Base-by-base conservation (phyloP, 495 filamentous ascomycete species). In the Hyaloscypha finlandica region DNA sequence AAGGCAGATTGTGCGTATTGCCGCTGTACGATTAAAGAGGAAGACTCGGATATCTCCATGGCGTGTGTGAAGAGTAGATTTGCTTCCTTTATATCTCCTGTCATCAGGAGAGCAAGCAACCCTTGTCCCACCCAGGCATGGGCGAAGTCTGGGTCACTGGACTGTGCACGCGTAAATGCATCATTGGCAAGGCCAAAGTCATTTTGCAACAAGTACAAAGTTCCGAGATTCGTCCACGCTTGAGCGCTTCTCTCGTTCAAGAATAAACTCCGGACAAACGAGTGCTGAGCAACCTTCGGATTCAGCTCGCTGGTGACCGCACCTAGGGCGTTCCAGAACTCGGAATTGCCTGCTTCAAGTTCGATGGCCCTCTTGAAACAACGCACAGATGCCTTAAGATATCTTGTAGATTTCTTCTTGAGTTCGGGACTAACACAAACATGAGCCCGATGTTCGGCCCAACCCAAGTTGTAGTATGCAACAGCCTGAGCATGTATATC, bases 351-450 rank as follows among this genome's bases (percentile, higher is more conserved):
- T 8, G 96, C 90, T 75, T 99, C 95, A 2, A 97, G 79, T 77
- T 98, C 96, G 73, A 99, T 98, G 4, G 96, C 91, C 60, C 92
- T 84, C 78, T 98, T 99, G 86, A 99, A 99, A 76, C 93, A 96
- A 32, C 90, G 86, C 61, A 98, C 89, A 29, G 94, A 84, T 29
- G 92, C 89, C 76, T 89, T 94, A 29, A 96, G 81, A 68, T 90
- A 92, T 63, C 81, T 88, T 19, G 83, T 86, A 2, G 81, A 73
- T 69, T 79, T 80, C 68, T 85, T 80, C 39, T 80, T 80, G 9
- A 83, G 71, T 9, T 74, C 70, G 1, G 72, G 42, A 25, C 84
- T 81, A 8, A 89, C 77, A 73, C 85, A 90, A 32, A 81, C 80
- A 73, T 94, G 92, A 11, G 92, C 89, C 55, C 88, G 85, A 74